phyloP scores from a whole-genome alignment of 148 eudicot species.

The Arctostaphylos glauca region DNA sequence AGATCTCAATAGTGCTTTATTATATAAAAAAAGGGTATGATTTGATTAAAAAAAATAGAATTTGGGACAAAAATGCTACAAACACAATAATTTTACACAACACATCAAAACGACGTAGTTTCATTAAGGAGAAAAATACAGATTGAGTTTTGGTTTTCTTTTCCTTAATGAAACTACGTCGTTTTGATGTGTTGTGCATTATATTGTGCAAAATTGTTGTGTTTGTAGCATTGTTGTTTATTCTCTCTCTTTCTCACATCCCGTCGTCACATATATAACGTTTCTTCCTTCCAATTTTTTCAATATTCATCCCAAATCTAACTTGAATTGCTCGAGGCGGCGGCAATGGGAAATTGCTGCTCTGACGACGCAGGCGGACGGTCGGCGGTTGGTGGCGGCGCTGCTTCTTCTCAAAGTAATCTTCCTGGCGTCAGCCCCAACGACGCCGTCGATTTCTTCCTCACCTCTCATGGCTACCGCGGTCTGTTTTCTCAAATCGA shows the following conservation, averaged over 20 bases:
- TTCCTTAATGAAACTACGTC: too few relatives aligned
- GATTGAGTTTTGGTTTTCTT: too few relatives aligned
- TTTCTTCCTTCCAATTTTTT: background rate
- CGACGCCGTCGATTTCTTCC: conserved; percentile 74
- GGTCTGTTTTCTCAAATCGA: conserved; percentile 88
- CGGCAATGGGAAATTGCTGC: conserved; percentile 87
- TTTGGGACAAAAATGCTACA: too few relatives aligned
- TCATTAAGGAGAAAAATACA: too few relatives aligned
- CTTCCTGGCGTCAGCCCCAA: conserved; percentile 40
- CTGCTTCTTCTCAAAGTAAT: conserved; percentile 23
- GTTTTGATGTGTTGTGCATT: too few relatives aligned
- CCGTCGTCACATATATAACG: background rate
- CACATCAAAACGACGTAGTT: too few relatives aligned
- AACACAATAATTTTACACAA: too few relatives aligned
- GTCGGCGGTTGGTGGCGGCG: conserved; percentile 57
- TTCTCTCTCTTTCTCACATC: background rate
- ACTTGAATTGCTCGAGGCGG: background rate
- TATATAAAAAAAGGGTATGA: too few relatives aligned
- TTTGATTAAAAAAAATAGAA: too few relatives aligned
- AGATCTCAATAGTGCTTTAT: too few relatives aligned
- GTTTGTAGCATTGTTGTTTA: too few relatives aligned
- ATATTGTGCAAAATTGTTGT: too few relatives aligned
- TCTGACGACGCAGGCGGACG: conserved; percentile 73
- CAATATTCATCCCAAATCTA: background rate
- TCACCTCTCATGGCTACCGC: conserved; percentile 64